Conservation (phyloP, 495 filamentous ascomycete species). For the Symbiotaphrina buchneri region DNA sequence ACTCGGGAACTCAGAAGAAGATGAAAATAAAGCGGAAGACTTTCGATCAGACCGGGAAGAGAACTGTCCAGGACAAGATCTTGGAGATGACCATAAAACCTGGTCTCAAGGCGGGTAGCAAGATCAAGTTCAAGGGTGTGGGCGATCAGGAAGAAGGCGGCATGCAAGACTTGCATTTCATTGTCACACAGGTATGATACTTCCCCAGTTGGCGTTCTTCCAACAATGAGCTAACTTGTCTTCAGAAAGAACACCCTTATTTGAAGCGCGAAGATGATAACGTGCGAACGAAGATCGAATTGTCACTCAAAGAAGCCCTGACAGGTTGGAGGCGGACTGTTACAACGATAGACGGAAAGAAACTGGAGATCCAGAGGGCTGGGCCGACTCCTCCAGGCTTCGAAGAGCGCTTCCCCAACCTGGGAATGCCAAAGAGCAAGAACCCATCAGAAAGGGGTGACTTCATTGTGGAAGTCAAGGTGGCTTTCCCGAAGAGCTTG, state of each 20-base stretch:
- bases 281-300: slow-evolving; percentile 47
- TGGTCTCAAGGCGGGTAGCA: slow-evolving; percentile 83
- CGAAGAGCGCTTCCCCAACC: slow-evolving; percentile 55
- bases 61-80: slow-evolving; percentile 67
- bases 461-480: slow-evolving; percentile 73
- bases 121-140: slow-evolving; percentile 91
- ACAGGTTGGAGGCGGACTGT: slow-evolving; percentile 84
- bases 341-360: slow-evolving; percentile 82
- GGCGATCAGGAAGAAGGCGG: slow-evolving; percentile 95
- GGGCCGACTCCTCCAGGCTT: slow-evolving; percentile 72
- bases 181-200: slow-evolving; percentile 68
- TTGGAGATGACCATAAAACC: slow-evolving; percentile 87
- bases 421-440: slow-evolving; percentile 86
- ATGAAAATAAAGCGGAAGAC: slow-evolving; percentile 94
- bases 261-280: slow-evolving; percentile 78
- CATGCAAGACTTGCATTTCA: slow-evolving; percentile 88
- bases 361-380: slow-evolving; percentile 45
- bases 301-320: slow-evolving; percentile 88
- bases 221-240: slow-evolving; percentile 3
- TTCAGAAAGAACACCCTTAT: slow-evolving; percentile 58
- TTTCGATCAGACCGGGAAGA: slow-evolving; percentile 68
- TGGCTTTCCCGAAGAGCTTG: slow-evolving; percentile 67
- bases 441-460: slow-evolving; percentile 66
- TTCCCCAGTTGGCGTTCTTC: background rate
- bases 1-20: slow-evolving; percentile 69